phyloP scores from a whole-genome alignment of 306 rosid species.

The Phaseolus lunatus region DNA sequence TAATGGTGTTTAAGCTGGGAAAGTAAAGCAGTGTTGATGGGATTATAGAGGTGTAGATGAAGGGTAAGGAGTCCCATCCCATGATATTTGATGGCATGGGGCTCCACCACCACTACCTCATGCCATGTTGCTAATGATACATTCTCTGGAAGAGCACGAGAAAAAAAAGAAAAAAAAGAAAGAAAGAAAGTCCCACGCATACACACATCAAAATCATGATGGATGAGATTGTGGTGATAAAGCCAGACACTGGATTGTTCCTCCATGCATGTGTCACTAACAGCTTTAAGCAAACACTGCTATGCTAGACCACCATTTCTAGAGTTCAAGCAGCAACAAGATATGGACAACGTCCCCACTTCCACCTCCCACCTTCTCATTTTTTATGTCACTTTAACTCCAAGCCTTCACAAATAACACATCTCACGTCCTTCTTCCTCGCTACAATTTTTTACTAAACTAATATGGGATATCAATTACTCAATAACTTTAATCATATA shows the following conservation, averaged over 20 bases:
- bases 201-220: constrained; percentile 47
- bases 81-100: constrained; percentile 9
- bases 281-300: constrained; percentile 39
- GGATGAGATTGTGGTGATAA: constrained; percentile 52
- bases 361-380: neutral
- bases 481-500: too few species aligned
- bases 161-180: too few species aligned
- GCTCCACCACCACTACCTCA: constrained; percentile 51
- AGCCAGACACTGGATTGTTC: constrained; percentile 73
- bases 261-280: constrained; percentile 56
- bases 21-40: too few species aligned
- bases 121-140: constrained; percentile 39
- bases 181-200: constrained; percentile 34
- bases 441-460: too few species aligned
- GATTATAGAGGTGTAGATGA: neutral
- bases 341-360: too few species aligned
- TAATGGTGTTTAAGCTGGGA: neutral
- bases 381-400: neutral
- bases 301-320: neutral
- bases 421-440: too few species aligned
- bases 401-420: neutral
- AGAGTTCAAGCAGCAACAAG: too few species aligned
- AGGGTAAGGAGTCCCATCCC: constrained; percentile 3
- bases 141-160: neutral
- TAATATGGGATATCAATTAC: too few species aligned